Conservation (phyloP, 169 alveolate genomes). For the Plasmodium cynomolgi region DNA sequence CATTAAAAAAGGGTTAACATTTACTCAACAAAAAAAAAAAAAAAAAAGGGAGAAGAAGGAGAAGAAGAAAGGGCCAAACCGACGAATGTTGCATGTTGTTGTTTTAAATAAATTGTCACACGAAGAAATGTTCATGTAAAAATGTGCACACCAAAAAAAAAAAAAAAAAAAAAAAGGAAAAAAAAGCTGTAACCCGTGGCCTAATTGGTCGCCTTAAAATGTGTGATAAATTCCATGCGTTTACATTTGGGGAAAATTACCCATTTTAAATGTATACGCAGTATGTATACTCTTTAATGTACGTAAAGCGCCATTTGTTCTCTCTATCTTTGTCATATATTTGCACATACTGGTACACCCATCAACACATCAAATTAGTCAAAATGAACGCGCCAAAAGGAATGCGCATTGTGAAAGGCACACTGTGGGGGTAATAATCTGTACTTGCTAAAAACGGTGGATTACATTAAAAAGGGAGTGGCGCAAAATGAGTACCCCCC, state of each 20-base stretch:
- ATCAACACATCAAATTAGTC: neutral
- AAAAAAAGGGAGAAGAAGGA: neutral
- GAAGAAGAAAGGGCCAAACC: neutral
- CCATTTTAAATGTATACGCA: neutral
- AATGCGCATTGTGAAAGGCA: neutral
- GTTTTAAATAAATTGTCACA: neutral
- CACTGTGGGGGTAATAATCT: neutral
- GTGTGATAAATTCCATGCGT: neutral
- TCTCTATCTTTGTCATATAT: neutral
- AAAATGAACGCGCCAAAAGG: neutral
- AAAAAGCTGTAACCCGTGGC: neutral
- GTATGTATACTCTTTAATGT: neutral
- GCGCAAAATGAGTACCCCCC: neutral
- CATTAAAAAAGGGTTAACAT: neutral
- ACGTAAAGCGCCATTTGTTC: neutral
- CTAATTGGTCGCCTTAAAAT: neutral
- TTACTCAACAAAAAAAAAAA: neutral
- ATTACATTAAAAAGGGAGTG: neutral
- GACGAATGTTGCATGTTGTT: constrained; percentile 13
- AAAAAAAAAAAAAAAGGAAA: constrained; percentile 1
- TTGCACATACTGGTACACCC: neutral
- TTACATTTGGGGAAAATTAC: neutral
- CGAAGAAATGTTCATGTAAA: constrained; percentile 7
- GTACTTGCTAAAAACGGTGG: neutral
- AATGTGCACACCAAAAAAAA: neutral